These are phyloP conservation scores for Clathrospora elynae DNA, from an alignment of 2,329 filamentous ascomycete species.

Conservation along the genomic window DNA sequence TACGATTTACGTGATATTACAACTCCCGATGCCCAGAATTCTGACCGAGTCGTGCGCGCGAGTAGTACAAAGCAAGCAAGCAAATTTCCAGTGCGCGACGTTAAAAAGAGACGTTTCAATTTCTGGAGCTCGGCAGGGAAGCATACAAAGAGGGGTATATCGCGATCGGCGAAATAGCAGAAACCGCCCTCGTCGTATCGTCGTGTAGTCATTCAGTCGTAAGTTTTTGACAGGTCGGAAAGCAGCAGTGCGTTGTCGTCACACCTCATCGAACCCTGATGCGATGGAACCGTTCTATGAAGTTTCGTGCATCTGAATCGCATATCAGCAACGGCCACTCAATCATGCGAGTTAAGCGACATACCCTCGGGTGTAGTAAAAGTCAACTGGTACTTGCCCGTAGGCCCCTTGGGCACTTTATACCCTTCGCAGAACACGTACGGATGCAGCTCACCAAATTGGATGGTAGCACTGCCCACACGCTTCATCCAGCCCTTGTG, in stretches of 20 bases:
- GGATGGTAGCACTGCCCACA: constrained; percentile 50
- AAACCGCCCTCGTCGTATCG: constrained; percentile 30
- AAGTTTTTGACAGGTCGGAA: constrained; percentile 19
- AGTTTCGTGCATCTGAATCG: constrained; percentile 33
- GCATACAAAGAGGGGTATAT: constrained; percentile 41
- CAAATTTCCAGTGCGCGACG: background rate
- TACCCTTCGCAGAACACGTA: constrained; percentile 61
- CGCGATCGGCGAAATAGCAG: constrained; percentile 37
- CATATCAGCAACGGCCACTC: background rate
- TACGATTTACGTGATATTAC: constrained; percentile 3
- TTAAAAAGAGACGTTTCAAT: constrained; percentile 13
- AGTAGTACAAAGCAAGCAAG: constrained; percentile 1
- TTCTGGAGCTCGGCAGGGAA: constrained; percentile 8
- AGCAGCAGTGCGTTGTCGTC: constrained; percentile 1
- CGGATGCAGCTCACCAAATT: constrained; percentile 58
- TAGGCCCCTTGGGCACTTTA: constrained; percentile 36
- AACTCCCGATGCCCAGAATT: constrained; percentile 1
- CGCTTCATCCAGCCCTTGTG: constrained; percentile 56
- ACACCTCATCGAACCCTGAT: constrained; percentile 23
- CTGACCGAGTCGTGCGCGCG: no score
- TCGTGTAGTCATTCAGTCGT: constrained; percentile 37
- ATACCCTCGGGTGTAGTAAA: constrained; percentile 43
- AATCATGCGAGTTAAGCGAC: background rate
- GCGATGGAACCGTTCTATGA: constrained; percentile 41
- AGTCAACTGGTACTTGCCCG: constrained; percentile 42